Conservation (phyloP, 129 eudicot genomes). For the Chrysanthemum lavandulifolium region DNA sequence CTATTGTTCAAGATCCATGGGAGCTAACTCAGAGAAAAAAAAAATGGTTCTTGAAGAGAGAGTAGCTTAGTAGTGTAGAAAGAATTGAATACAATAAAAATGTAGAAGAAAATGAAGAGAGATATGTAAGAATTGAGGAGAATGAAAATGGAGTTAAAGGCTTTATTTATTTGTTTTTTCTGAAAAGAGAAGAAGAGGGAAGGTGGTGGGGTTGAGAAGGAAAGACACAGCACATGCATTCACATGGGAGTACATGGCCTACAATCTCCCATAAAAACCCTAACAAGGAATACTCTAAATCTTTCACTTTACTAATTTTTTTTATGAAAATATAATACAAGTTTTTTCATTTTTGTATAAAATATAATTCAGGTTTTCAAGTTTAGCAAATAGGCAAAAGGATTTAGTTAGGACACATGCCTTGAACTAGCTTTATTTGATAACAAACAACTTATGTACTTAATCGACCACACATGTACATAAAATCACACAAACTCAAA, state of each 20-base stretch:
- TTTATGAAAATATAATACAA: not conserved
- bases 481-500: no score
- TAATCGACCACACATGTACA: no score
- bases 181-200: conserved; percentile 35
- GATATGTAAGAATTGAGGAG: conserved; percentile 19
- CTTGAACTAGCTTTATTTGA: no score
- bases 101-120: conserved; percentile 13
- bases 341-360: not conserved
- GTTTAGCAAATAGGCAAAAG: no score
- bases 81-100: conserved; percentile 29
- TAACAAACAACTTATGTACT: no score
- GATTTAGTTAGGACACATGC: no score
- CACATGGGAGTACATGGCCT: conserved; percentile 76
- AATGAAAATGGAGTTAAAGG: conserved; percentile 35
- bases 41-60: conserved; percentile 24
- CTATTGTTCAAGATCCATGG: conserved; percentile 20
- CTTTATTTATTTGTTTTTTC: conserved; percentile 45
- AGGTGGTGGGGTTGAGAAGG: conserved; percentile 60
- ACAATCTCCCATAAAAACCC: conserved; percentile 43
- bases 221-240: conserved; percentile 81
- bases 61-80: conserved; percentile 12
- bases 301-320: conserved; percentile 19
- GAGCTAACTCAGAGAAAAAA: not conserved
- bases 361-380: not conserved
- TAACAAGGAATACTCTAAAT: conserved; percentile 28